phyloP scores from a whole-genome alignment of 73 alveolate genomes.

The Durusdinium trenchii region DNA sequence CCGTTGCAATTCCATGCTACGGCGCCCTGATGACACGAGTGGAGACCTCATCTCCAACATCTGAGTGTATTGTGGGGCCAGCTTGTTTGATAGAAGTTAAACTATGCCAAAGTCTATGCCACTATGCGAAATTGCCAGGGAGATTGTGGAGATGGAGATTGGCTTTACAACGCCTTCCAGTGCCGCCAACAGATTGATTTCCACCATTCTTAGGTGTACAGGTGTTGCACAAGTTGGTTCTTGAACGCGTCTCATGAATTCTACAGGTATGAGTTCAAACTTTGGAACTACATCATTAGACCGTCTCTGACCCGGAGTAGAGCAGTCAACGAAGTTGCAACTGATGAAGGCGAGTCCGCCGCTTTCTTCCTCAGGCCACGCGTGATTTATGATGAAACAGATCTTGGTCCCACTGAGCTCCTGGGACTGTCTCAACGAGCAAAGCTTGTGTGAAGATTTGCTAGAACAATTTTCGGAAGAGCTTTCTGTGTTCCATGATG shows the following conservation, averaged over 20 bases:
- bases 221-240: no score
- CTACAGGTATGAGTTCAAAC: constrained; percentile 44
- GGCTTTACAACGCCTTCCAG: no score
- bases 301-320: not conserved
- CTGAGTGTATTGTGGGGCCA: not conserved
- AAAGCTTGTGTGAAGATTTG: not conserved
- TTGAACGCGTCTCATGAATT: no score
- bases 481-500: not conserved
- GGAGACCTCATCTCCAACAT: not conserved
- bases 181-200: no score
- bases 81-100: not conserved
- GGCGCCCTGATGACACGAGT: not conserved
- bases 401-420: constrained; percentile 61
- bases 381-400: constrained; percentile 27
- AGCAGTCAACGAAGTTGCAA: not conserved
- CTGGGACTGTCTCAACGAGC: not conserved
- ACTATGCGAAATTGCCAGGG: no score
- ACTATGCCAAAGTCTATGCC: not conserved
- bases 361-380: not conserved
- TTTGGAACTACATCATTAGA: constrained; percentile 49
- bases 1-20: no score
- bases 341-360: not conserved
- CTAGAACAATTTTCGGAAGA: not conserved
- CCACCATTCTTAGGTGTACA: no score
- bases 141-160: no score